Percentiles rank a stretch among this genome's conserved stretches.
phyloP scores from a whole-genome alignment of 169 alveolate genomes.

The Amoebophrya sp. region DNA sequence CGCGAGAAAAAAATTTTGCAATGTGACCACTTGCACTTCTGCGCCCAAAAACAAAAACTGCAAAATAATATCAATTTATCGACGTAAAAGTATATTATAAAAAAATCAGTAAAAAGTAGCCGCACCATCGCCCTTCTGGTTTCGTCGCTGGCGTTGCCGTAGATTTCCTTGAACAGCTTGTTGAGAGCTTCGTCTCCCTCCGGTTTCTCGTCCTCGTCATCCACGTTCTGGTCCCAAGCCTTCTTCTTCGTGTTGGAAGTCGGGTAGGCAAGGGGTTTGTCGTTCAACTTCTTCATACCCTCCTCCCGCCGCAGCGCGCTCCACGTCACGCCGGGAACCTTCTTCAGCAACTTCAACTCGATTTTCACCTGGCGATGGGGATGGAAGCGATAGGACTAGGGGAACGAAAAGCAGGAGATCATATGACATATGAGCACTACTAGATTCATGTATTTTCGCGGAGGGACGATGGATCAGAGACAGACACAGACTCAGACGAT shows the following conservation, averaged over 20 bases:
- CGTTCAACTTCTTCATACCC: neutral
- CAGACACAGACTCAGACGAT: too few species aligned
- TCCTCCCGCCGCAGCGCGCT: neutral
- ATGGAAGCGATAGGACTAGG: neutral
- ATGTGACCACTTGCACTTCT: too few species aligned
- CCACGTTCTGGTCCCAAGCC: neutral
- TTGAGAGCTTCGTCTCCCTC: constrained; percentile 64
- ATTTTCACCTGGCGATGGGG: neutral
- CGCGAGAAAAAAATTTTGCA: too few species aligned
- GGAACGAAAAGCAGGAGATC: too few species aligned
- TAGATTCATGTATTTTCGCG: too few species aligned
- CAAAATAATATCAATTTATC: too few species aligned
- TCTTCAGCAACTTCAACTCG: neutral
- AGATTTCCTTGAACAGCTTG: constrained; percentile 57
- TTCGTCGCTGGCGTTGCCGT: constrained; percentile 58
- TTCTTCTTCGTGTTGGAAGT: constrained; percentile 30
- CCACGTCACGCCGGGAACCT: neutral
- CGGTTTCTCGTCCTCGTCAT: constrained; percentile 22
- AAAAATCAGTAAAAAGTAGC: too few species aligned
- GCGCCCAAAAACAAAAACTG: too few species aligned
- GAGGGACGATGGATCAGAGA: too few species aligned
- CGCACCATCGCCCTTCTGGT: constrained; percentile 71
- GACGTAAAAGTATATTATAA: too few species aligned
- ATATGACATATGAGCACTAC: too few species aligned
- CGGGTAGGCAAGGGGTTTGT: neutral